These are phyloP conservation scores for Heritiera fomes DNA, from an alignment of 345 rosid genomes.

Conservation along the genomic window DNA sequence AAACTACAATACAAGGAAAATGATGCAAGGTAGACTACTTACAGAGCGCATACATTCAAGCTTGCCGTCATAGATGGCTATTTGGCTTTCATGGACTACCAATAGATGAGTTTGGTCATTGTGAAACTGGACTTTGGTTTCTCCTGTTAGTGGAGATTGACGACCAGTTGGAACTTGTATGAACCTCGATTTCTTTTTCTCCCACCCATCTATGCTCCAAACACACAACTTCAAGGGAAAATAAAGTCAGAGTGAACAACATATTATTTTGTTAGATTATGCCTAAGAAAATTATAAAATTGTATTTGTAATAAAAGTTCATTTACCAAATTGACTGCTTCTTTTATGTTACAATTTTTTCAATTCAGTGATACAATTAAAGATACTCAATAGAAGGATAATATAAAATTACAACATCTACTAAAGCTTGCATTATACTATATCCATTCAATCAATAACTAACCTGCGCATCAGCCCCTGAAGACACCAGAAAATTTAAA, in stretches of 20 bases:
- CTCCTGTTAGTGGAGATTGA: slow-evolving; percentile 22
- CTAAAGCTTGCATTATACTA: neutral
- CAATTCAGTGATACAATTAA: neutral
- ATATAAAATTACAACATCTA: neutral
- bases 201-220: slow-evolving; percentile 47
- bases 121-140: slow-evolving; percentile 39
- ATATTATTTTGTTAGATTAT: neutral
- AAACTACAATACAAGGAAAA: slow-evolving; percentile 5
- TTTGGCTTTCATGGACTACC: slow-evolving; percentile 31
- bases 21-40: slow-evolving; percentile 1
- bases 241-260: neutral
- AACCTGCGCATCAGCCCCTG: slow-evolving; percentile 58
- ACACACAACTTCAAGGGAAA: slow-evolving; percentile 34
- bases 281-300: neutral
- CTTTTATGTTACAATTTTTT: neutral
- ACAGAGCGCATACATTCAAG: slow-evolving; percentile 39
- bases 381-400: neutral
- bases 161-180: slow-evolving; percentile 29
- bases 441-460: slow-evolving; percentile 6
- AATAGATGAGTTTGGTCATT: slow-evolving; percentile 41
- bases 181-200: slow-evolving; percentile 26
- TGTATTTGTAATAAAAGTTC: neutral
- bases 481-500: slow-evolving; percentile 43
- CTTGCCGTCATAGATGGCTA: slow-evolving; percentile 32
- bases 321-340: neutral